Evolutionary conservation across 192 early-diverging fungal species (phyloP), one percentile per base, ranked within the genome.

Genomic region (Coemansia aciculifera): DNA sequence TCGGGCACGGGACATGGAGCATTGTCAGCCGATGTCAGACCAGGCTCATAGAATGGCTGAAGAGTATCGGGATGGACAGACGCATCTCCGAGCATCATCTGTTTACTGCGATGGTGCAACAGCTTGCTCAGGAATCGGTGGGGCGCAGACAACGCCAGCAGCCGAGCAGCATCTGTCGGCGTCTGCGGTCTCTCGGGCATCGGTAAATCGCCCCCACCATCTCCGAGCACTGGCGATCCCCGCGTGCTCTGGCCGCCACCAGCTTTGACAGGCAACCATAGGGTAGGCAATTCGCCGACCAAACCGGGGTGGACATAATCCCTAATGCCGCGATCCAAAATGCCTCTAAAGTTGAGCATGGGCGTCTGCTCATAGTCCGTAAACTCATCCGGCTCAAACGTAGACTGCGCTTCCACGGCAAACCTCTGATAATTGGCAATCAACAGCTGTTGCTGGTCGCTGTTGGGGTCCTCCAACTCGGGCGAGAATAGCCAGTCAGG

Each of bases 351-450:
- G 24, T 91, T 75, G 0, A 89, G 87, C 90, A 93, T 93, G 12
- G 91, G 90, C 21, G 91, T 89, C 68, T 93, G 87, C 59, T 63
- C 71, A 62, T 89, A 93, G 66, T 93, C 90, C 0, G 90, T 93
- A 38, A 65, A 66, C 64, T 74, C 68, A 49, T 83, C 80, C 0
- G 80, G 62, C 39, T 63, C 75, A 59, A 83, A 77, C 9, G 46
- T 77, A 5, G 74, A 78, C 60, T 83, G 80, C n/a, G 72, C 71
- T 44, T 83, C 80, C 0, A 78, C 71, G 0, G 80, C 80, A 27
- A 66, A 78, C 6, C 76, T 54, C 65, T 83, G 80, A 72, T 83
- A 83, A 46, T 83, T 83, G 11, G 80, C 80, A 12, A 60, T 43
- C 59, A 81, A 27, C 40, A 67, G 64, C 34, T 66, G 62, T 46